These are phyloP conservation scores for Tetrapisispora nanseiensis DNA, from an alignment of 805 yeast species.

Conservation along the genomic window DNA sequence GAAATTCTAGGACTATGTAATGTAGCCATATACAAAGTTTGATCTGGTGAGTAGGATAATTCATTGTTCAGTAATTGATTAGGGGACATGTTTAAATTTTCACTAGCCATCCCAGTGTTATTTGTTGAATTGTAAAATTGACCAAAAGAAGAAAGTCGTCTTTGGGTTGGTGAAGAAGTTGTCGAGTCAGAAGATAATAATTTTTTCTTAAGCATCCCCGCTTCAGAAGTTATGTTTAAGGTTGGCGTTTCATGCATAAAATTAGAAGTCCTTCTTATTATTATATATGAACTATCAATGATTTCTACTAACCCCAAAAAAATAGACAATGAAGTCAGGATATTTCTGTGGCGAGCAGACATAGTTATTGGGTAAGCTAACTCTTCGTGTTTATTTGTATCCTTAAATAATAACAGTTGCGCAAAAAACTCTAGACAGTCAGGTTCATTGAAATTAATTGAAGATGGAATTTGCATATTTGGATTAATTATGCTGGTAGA, in stretches of 20 bases:
- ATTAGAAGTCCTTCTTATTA: constrained; percentile 38
- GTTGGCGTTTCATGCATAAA: not conserved
- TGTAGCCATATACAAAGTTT: not conserved
- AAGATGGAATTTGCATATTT: constrained; percentile 46
- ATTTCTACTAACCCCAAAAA: constrained; percentile 60
- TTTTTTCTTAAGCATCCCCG: not conserved
- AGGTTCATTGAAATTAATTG: constrained; percentile 78
- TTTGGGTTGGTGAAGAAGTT: not conserved
- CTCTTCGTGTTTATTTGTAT: constrained; percentile 51
- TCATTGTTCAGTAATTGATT: not conserved
- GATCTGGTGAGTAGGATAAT: not conserved
- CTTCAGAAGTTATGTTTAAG: not conserved
- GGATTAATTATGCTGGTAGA: constrained; percentile 17
- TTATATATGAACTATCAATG: constrained; percentile 54
- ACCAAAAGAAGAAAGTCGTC: not conserved
- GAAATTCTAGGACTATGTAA: constrained; percentile 20
- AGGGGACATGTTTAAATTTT: not conserved
- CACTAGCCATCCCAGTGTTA: not conserved
- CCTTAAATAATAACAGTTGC: constrained; percentile 73
- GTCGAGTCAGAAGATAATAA: not conserved
- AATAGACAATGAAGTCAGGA: constrained; percentile 52
- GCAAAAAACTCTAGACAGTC: constrained; percentile 81
- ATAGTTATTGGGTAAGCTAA: constrained; percentile 60
- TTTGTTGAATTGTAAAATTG: not conserved
- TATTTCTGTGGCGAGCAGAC: constrained; percentile 50